phyloP scores from a whole-genome alignment of 495 filamentous ascomycete genomes.

The Rhizodiscina lignyota region DNA sequence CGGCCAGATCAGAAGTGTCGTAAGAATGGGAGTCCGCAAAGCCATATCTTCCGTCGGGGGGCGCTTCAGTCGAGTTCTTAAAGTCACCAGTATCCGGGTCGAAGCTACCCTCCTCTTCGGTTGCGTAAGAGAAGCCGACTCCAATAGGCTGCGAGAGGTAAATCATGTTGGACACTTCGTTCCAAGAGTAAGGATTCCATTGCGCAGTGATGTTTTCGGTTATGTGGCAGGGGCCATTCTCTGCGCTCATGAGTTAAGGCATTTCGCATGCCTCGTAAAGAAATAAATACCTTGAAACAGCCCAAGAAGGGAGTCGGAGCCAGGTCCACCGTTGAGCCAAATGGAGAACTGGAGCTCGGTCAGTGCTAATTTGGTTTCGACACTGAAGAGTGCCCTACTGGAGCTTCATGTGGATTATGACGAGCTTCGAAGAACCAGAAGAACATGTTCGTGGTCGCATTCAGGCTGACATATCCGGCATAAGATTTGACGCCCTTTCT shows the following conservation, averaged over 20 bases:
- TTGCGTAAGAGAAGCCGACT: conserved; percentile 37
- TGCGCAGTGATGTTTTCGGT: conserved; percentile 13
- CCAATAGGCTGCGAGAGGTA: conserved; percentile 33
- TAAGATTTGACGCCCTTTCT: conserved; percentile 2
- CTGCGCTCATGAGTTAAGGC: too few relatives aligned
- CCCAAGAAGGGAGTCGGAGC: conserved; percentile 10
- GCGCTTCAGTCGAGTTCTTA: conserved; percentile 33
- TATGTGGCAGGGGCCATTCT: conserved; percentile 18
- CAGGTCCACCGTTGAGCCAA: conserved; percentile 39
- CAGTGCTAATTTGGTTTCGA: too few relatives aligned
- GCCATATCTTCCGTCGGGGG: conserved; percentile 34
- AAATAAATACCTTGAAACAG: conserved; percentile 13
- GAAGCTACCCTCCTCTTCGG: conserved; percentile 11
- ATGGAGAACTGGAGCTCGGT: conserved; percentile 26
- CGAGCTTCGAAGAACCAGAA: conserved; percentile 32
- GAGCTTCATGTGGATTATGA: conserved; percentile 22
- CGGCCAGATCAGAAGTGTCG: conserved; percentile 35
- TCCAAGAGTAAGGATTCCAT: conserved; percentile 17
- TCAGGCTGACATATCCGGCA: conserved; percentile 13
- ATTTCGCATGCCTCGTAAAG: too few relatives aligned
- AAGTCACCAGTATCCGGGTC: conserved; percentile 19
- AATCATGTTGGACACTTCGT: conserved; percentile 15
- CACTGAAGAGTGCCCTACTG: too few relatives aligned
- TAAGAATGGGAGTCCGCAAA: conserved; percentile 28
- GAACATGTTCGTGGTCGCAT: conserved; percentile 29